phyloP scores from a whole-genome alignment of 169 alveolate species.

The Eimeria sp. region DNA sequence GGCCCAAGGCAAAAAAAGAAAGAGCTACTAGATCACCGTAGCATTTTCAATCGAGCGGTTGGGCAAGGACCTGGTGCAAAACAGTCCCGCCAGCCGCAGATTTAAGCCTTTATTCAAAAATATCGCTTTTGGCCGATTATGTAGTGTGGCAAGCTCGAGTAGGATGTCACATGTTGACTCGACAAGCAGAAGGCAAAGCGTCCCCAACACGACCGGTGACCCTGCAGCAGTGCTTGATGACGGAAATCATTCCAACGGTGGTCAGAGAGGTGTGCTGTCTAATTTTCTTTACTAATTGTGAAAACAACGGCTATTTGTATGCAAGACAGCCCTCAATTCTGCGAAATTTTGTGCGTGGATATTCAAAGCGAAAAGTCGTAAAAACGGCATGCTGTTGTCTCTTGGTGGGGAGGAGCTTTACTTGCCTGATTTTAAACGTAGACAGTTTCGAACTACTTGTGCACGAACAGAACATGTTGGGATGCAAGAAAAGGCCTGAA shows the following conservation, averaged over 20 bases:
- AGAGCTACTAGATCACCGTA: neutral
- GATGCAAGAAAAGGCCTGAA: neutral
- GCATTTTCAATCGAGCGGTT: neutral
- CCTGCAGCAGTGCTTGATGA: neutral
- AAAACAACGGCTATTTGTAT: neutral
- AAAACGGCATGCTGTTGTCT: neutral
- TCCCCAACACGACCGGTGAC: neutral
- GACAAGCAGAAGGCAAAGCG: neutral
- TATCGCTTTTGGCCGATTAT: neutral
- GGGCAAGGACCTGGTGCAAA: neutral
- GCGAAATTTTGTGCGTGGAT: neutral
- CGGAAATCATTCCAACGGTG: neutral
- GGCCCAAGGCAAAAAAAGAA: neutral
- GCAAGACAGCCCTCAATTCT: neutral
- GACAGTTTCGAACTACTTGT: neutral
- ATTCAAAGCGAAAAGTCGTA: no score
- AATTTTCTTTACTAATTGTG: neutral
- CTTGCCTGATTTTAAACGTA: slow-evolving; percentile 1
- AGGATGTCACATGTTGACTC: neutral
- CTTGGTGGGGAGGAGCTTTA: neutral
- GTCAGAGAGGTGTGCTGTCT: neutral
- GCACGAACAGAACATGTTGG: neutral
- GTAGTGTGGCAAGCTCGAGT: neutral
- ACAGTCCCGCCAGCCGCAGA: neutral
- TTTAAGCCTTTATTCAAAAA: neutral